Evolutionary conservation across 1,139 yeast genomes (phyloP).

Genomic region (Yamadazyma triangularis): DNA sequence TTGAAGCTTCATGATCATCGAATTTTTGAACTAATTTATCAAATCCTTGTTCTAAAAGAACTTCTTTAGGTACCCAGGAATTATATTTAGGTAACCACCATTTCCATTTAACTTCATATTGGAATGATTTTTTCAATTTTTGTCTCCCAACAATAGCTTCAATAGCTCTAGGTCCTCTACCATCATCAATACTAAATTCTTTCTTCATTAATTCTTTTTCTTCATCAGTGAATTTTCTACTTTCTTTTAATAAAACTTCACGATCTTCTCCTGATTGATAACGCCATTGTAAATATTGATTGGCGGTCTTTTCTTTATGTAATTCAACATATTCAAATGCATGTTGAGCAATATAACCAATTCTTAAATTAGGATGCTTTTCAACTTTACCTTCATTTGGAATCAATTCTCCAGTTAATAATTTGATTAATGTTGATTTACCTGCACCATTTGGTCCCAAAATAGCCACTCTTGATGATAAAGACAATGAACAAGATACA

Average conservation of each 20-base stretch:
- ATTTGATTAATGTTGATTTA: constrained; percentile 89
- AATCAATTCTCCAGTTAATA: constrained; percentile 85
- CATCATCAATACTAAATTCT: constrained; percentile 78
- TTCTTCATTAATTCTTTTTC: constrained; percentile 78
- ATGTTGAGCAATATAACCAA: constrained; percentile 98
- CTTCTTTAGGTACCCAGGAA: constrained; percentile 88
- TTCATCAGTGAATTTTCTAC: constrained; percentile 80
- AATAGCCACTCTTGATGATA: constrained; percentile 94
- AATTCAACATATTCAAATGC: constrained; percentile 96
- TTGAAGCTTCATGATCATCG: constrained; percentile 97
- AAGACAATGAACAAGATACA: constrained; percentile 83
- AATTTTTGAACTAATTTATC: constrained; percentile 85
- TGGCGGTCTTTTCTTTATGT: constrained; percentile 98
- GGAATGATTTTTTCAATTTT: constrained; percentile 93
- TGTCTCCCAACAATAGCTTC: constrained; percentile 98
- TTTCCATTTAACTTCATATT: constrained; percentile 95
- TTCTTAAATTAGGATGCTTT: constrained; percentile 96
- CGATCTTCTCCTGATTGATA: constrained; percentile 97
- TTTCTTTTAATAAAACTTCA: constrained; percentile 89
- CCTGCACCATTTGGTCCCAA: constrained; percentile 99
- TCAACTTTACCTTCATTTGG: constrained; percentile 89
- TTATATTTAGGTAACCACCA: constrained; percentile 90
- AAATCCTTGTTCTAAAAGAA: constrained; percentile 75
- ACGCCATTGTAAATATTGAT: constrained; percentile 98
- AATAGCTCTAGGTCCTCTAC: constrained; percentile 81